Base-by-base conservation (phyloP, 2,329 filamentous ascomycete species). In the Fonsecaea monophora region DNA sequence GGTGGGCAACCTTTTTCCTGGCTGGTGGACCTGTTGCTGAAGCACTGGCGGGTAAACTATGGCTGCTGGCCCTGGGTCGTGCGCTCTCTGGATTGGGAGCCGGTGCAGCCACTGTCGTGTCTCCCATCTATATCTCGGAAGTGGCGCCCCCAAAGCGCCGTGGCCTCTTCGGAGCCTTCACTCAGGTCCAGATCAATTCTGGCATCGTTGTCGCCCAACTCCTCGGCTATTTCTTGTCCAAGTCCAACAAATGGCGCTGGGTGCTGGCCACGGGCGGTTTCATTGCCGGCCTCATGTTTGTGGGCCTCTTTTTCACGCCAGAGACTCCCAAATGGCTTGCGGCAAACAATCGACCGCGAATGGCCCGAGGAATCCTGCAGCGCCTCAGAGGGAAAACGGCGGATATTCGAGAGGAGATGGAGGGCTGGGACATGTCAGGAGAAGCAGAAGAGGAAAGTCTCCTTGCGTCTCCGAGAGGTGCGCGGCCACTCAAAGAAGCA, bases 71-170 rank as follows among this genome's bases (percentile, higher is more conserved):
- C 0, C 69, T 91, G 15, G 95, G 94, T 4, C 86, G 95, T 25
- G 82, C 97, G 25, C 76, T 98, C 13, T 90, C 91, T 8, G 95
- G 95, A 10, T 77, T 96, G 1, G 94, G 92, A 6, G 93, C 93
- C 5, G 95, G 95, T 25, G 92, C 93, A 2, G 88, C 93, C 1
- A 94, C 95, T 2, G 95, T 99, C 21, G 92, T 97, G 40, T 93
- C 96, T 2, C 95, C 95, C 0, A 87, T 99, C 21, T 99, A 96
- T 82, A 92, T 99, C 72, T 94, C 92, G 54, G 95, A 99, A 78
- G 86, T 97, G 32, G 90, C 94, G 0, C 95, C 94, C 3, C 87
- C 87, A 0, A 81, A 83, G 15, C 86, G 90, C 71, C 87, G 89
- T 62, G 94, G 93, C 4, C 87, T 96, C 69, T 98, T 97, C 73